Evolutionary conservation across 441 rosid genomes (phyloP), one percentile per base, ranked within the genome.

Genomic region (Pelargonium citronellum): DNA sequence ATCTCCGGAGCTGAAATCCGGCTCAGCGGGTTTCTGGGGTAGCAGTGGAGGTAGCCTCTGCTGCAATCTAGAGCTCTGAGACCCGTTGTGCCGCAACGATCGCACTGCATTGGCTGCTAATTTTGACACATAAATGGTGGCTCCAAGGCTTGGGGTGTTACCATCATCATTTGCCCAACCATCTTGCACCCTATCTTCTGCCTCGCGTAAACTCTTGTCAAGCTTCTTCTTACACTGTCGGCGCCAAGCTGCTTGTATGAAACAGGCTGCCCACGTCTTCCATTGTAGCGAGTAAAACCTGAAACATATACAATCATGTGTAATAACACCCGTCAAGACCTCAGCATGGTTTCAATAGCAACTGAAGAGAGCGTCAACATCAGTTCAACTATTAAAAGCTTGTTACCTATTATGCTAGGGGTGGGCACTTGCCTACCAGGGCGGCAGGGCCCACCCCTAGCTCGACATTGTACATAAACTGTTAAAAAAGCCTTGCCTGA

Each of bases 211-310:
- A 17, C 88, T 66, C 71, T 92, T 91, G 64, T 88, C 93, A 0
- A 76, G 82, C 75, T 87, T 92, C 95, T 83, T 92, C 79, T 79
- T 85, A 17, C 69, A 63, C 68, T 85, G 82, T 10, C 91, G 84
- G 16, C 90, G 89, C 96, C 96, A 92, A 2, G 91, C 91, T 11
- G 95, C 91, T 82, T 89, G 96, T 74, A 90, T 86, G 71, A 85
- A 90, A 71, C 93, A 90, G 37, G 96, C 97, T 0, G 96, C 97
- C 97, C 97, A 92, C 0, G 90, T 84, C 81, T 88, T 85, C 97
- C 96, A 89, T 62, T 92, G 93, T 74, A 82, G 91, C 0, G 95
- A 92, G 83, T 84, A 89, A 78, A 84, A 85, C 75, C 95, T 84
- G 78, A 91, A 87, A 30, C 37, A 30, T 30, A 30, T 30, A 30